Evolutionary conservation across 1,284 basidiomycete genomes (phyloP), one percentile per base, ranked within the genome.

Genomic region (Sporisorium scitamineum): DNA sequence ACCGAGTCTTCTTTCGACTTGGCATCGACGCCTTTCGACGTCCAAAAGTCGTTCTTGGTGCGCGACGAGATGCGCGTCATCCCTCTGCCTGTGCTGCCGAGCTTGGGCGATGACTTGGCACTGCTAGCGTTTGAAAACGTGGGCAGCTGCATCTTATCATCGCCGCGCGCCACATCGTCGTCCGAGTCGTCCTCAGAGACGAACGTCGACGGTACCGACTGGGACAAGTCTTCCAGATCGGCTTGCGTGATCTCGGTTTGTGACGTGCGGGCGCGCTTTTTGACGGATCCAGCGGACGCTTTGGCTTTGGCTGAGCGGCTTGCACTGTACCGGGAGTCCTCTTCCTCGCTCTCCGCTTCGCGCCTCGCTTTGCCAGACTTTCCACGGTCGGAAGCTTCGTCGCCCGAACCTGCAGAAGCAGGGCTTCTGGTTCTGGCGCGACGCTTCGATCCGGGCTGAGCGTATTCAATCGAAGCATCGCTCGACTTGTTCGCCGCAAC

Each of bases 31-130:
- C 72, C 72, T 34, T 75, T 75, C 2, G 56, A 41, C 2, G 72
- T 66, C 72, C 72, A 75, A 47, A 75, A 75, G 39, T 75, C 67
- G 41, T 70, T 63, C 56, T 75, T 75, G 27, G 67, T 67, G 52
- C 72, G 72, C 18, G 67, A 75, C 22, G 72, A 70, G 56, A 75
- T 59, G 42, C 72, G 62, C 27, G 62, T 9, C 5, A 69, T 26
- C 5, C 65, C 65, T 34, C 65, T 60, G 1, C 44, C 44, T 20
- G 53, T 44, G n/a, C 13, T 47, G 14, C 50, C 45, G 26, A 58
- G 42, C 52, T 59, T 71, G 14, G 62, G 63, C 34, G 70, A 67
- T 7, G 52, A 55, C 22, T 60, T 66, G 41, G 54, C 48, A 42
- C 61, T 62, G 48, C 57, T 61, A 14, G 59, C 27, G 10, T 31